Percentiles rank a stretch among this genome's conserved stretches.
These are phyloP conservation scores for Rhizoclosmatium globosum DNA, from an alignment of 192 early-diverging fungal species.

Conservation along the genomic window DNA sequence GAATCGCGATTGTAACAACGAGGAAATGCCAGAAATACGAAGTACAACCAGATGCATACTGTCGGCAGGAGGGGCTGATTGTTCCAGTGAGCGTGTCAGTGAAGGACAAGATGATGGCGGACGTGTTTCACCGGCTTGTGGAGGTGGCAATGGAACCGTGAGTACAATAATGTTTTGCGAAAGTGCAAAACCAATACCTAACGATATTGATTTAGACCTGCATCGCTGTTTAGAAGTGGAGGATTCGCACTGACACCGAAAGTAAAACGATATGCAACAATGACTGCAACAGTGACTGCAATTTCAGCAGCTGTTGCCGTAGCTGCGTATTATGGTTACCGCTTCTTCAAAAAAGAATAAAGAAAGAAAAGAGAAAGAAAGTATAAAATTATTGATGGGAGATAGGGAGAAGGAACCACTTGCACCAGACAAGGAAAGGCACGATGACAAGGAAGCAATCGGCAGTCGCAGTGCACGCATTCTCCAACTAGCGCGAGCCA, in stretches of 20 bases:
- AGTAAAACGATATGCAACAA: slow-evolving; percentile 27
- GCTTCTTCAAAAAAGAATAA: slow-evolving; percentile 22
- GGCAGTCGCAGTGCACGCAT: neutral
- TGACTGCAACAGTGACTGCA: slow-evolving; percentile 37
- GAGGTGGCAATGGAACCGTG: slow-evolving; percentile 85
- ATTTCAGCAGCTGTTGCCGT: slow-evolving; percentile 48
- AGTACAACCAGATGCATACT: slow-evolving; percentile 93
- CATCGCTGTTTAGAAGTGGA: slow-evolving; percentile 14
- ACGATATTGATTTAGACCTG: neutral
- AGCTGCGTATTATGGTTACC: slow-evolving; percentile 29
- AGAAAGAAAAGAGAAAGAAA: neutral
- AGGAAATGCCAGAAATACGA: slow-evolving; percentile 67
- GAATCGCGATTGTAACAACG: neutral
- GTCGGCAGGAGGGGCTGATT: slow-evolving; percentile 81
- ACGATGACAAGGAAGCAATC: neutral
- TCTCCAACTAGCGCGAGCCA: neutral
- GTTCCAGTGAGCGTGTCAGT: slow-evolving; percentile 94
- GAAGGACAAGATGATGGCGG: slow-evolving; percentile 83
- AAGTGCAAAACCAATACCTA: neutral
- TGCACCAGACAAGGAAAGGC: neutral
- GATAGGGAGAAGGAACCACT: neutral
- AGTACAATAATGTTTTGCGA: slow-evolving; percentile 24
- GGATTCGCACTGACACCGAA: slow-evolving; percentile 42
- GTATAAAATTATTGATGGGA: neutral
- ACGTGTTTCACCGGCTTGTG: slow-evolving; percentile 87